Base-by-base conservation (phyloP, 2,329 filamentous ascomycete species). In the Penicillium sp. region DNA sequence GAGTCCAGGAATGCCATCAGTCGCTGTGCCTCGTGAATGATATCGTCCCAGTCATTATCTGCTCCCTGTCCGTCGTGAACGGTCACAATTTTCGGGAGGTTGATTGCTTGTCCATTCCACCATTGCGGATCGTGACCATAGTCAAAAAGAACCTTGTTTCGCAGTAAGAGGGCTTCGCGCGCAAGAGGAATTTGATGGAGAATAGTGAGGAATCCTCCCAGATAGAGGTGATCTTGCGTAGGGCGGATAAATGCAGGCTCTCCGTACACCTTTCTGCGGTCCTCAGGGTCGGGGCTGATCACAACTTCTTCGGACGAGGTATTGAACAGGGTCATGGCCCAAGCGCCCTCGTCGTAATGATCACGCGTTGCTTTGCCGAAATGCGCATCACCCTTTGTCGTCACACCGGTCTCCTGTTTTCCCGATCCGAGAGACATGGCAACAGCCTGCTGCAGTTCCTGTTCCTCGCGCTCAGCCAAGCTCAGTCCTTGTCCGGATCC, bases 1-100 rank as follows among this genome's bases (percentile, higher is more conserved):
- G 66, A 69, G 60, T 84, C 81, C 43, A 86, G 66, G 48, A 86
- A 83, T 4, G 83, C 82, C 74, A 85, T 81, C 42, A 86, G 61
- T 11, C 84, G 76, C 63, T 87, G 84, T 31, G 77, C 72, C 66
- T 86, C 84, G 43, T 79, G 70, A 9, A 85, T 66, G 16, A 84
- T 68, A 39, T 79, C 74, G 36, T 75, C 70, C 57, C 68, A 68
- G 33, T 74, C 66, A 18, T 62, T 64, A 31, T 71, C 65, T 4
- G 64, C 63, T 9, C 65, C 63, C 8, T 63, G 60, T 27, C 67
- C 61, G 50, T 71, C 67, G 25, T 69, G 62, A 14, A 75, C 62
- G 45, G 78, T 74, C n/a, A 83, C 74, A 20, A 81, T 77, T 42
- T 75, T 77, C 3, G 79, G 74, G 13, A 77, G 66, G 27, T 75